Conservation (phyloP, 768 basidiomycete species). For the Hericium coralloides region DNA sequence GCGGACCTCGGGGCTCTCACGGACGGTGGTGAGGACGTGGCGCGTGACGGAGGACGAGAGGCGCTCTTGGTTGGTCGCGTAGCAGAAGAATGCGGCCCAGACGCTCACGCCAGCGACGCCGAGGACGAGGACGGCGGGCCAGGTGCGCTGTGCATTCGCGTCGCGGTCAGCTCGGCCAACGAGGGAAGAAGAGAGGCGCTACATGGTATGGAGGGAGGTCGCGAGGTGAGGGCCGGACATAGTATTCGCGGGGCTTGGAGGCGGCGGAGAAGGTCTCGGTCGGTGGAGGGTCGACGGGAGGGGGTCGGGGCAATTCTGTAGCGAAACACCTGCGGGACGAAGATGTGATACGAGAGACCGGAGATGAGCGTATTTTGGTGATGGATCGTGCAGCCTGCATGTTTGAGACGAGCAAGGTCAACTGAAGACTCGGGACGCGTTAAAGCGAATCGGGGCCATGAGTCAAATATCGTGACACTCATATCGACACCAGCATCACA, state of each 20-base stretch:
- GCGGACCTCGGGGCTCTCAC: constrained; percentile 39
- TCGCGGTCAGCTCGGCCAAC: background rate
- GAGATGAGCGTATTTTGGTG: background rate
- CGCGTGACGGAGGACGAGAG: constrained; percentile 67
- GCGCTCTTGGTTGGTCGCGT: constrained; percentile 70
- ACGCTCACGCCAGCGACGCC: constrained; percentile 44
- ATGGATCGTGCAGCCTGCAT: background rate
- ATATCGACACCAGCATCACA: no score
- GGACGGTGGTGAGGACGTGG: constrained; percentile 53
- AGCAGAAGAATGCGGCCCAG: constrained; percentile 63
- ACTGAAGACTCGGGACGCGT: constrained; percentile 14
- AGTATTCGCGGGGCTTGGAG: constrained; percentile 36
- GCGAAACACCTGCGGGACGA: constrained; percentile 1
- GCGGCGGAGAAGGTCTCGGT: constrained; percentile 34
- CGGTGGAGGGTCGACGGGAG: constrained; percentile 6
- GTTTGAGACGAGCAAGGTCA: background rate
- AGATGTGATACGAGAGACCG: background rate
- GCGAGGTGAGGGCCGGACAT: constrained; percentile 29
- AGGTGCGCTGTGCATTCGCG: constrained; percentile 26
- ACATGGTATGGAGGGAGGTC: constrained; percentile 39
- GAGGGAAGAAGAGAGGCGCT: background rate
- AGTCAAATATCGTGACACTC: no score
- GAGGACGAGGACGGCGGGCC: constrained; percentile 49
- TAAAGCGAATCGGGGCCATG: no score
- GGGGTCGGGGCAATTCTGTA: constrained; percentile 10